A percentile compares a stretch with the other conserved stretches of the same genome.
Conservation (phyloP, 306 rosid genomes). For the Alnus rubra region DNA sequence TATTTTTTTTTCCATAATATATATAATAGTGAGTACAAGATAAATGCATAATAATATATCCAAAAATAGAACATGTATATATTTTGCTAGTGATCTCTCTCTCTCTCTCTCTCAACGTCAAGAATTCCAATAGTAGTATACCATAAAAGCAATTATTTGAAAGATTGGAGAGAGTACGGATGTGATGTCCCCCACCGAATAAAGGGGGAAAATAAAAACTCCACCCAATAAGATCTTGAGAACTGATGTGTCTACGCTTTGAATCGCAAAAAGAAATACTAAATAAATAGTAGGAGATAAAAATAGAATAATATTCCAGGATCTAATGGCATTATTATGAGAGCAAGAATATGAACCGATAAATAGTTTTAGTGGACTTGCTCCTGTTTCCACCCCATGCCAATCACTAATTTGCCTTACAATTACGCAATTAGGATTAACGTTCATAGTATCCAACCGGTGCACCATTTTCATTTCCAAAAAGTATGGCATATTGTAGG, state of each 20-base stretch:
- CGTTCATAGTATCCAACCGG: slow-evolving; percentile 6
- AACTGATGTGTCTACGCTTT: slow-evolving; percentile 17
- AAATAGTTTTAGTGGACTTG: slow-evolving; percentile 10
- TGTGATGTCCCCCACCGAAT: slow-evolving; percentile 23
- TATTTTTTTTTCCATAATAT: too few species aligned
- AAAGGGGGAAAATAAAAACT: slow-evolving; percentile 1
- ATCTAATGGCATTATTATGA: slow-evolving; percentile 3
- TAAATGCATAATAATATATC: too few species aligned
- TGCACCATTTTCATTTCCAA: slow-evolving; percentile 1
- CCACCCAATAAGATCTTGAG: slow-evolving; percentile 8
- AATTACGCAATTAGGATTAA: slow-evolving; percentile 8
- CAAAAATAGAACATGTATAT: too few species aligned
- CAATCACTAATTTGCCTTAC: background rate
- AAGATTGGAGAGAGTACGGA: slow-evolving; percentile 12
- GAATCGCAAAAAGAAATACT: slow-evolving; percentile 20
- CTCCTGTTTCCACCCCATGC: slow-evolving; percentile 10
- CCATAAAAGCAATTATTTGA: slow-evolving; percentile 12
- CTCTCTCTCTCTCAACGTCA: too few species aligned
- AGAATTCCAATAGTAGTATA: slow-evolving; percentile 2
- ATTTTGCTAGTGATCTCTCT: too few species aligned
- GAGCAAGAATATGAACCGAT: slow-evolving; percentile 12
- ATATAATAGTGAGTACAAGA: too few species aligned
- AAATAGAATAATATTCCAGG: slow-evolving; percentile 13
- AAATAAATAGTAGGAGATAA: background rate
- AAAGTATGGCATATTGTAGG: background rate